A percentile compares a stretch with the other conserved stretches of the same genome.
These are phyloP conservation scores for Diddensiella santjacobensis DNA, from an alignment of 805 yeast species.

Conservation along the genomic window DNA sequence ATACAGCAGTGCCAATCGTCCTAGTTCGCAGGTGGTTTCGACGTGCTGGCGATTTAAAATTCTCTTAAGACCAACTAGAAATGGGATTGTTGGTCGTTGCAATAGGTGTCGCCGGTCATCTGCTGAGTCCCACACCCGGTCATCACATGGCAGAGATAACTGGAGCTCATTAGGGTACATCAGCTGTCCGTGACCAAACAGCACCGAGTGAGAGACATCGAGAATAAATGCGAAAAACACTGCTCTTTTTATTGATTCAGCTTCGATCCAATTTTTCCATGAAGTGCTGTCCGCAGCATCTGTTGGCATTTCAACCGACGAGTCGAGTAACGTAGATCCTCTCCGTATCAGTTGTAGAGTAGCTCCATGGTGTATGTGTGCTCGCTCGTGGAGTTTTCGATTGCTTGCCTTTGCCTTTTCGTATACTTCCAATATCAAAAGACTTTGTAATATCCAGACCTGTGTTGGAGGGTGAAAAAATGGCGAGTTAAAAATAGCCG, in stretches of 20 bases:
- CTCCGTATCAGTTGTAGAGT: constrained; percentile 72
- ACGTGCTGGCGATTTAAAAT: constrained; percentile 49
- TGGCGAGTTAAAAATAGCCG: constrained; percentile 63
- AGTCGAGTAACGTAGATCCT: constrained; percentile 42
- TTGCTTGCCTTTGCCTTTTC: constrained; percentile 68
- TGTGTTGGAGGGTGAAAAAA: constrained; percentile 74
- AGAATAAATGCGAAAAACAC: constrained; percentile 78
- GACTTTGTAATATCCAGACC: constrained; percentile 70
- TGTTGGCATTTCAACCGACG: constrained; percentile 26
- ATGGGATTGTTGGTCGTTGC: constrained; percentile 35
- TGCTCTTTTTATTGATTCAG: constrained; percentile 71
- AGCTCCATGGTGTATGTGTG: constrained; percentile 82
- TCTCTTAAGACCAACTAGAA: constrained; percentile 53
- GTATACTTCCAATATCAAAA: constrained; percentile 66
- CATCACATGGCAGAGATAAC: constrained; percentile 59
- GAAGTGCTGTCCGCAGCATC: constrained; percentile 32
- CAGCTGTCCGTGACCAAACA: constrained; percentile 67
- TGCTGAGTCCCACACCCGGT: constrained; percentile 48
- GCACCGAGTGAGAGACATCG: constrained; percentile 75
- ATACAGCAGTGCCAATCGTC: constrained; percentile 60
- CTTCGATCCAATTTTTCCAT: constrained; percentile 67
- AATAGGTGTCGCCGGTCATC: constrained; percentile 22
- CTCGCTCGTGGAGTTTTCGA: constrained; percentile 70
- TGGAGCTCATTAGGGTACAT: constrained; percentile 58
- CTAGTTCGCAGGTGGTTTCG: constrained; percentile 50